Base-by-base conservation (phyloP, 2,329 filamentous ascomycete genomes). In the Clarireedia monteithiana region DNA sequence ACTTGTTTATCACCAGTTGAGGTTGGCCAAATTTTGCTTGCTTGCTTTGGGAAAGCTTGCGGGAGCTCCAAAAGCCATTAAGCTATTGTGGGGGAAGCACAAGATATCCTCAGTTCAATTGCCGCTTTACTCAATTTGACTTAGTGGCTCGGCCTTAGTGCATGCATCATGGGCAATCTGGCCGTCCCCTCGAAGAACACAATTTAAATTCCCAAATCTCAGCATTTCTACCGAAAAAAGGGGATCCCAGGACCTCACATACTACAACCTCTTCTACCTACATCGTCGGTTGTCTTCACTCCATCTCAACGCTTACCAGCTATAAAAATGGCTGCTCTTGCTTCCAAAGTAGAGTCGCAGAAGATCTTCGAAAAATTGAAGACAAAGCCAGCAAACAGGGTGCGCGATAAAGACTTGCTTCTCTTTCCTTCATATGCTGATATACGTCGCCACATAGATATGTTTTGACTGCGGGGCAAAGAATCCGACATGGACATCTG, bases 381-480 rank as follows among this genome's bases (percentile, higher is more conserved):
- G 81, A 81, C 85, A 57, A 96, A 96, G 78, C 83, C 86, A 59
- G 90, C 91, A 59, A 99, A 99, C 78, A 96, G 95, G 82, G 91
- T 94, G 27, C 42, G 50, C 50, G 75, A 68, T 62, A 57, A 59
- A 61, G 65, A 67, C 66, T 63, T 66, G 61, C 58, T 64, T 58
- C 54, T 20, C 36, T 14, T 39, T 46, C 38, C 34, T 30, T 27
- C 45, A 54, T 49, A 56, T 61, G 38, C 60, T 66, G 36, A 66
- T 53, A 23, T 5, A 42, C 48, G 45, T 20, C 17, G 42, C 55
- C 49, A 42, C 57, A 52, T 67, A 95, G 91, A 83, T 95, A 77
- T 99, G 94, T 81, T 99, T 99, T 75, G 94, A 99, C 76, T 99
- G 94, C 74, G 86, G 89, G 71, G 88, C 91, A 68, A 97, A 97